Conservation (phyloP, 345 rosid species). For the Rhodomyrtus tomentosa region DNA sequence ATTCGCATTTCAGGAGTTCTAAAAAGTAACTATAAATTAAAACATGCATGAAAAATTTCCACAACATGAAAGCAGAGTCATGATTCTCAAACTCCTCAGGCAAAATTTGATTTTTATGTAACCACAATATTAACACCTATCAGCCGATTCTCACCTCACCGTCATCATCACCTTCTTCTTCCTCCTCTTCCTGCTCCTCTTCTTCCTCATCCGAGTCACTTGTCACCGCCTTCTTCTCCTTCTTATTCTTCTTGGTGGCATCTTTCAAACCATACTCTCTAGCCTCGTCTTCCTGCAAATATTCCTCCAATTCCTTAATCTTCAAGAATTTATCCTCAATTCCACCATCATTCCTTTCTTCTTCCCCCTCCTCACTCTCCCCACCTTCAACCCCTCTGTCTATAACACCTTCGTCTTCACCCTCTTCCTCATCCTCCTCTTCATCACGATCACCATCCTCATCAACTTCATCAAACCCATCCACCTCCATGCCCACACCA, state of each 20-base stretch:
- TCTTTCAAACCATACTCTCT: conserved; percentile 51
- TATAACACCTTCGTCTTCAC: conserved; percentile 3
- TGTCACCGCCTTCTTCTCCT: conserved; percentile 11
- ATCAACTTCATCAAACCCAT: conserved; percentile 18
- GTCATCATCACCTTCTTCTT: conserved; percentile 13
- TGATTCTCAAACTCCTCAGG: background rate
- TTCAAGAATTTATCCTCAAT: conserved; percentile 81
- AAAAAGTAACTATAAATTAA: background rate
- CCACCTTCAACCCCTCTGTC: conserved; percentile 7
- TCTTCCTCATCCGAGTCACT: conserved; percentile 20
- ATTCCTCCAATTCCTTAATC: conserved; percentile 62
- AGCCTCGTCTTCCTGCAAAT: conserved; percentile 68
- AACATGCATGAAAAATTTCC: background rate
- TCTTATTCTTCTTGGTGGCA: conserved; percentile 21
- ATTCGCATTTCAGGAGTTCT: background rate
- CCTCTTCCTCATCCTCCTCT: conserved; percentile 3
- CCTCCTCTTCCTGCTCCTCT: conserved; percentile 16
- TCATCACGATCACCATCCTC: conserved; percentile 8
- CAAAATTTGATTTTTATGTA: background rate
- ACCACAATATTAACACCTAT: background rate
- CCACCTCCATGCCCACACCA: conserved; percentile 19
- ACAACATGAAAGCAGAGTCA: background rate
- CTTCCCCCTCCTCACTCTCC: conserved; percentile 7
- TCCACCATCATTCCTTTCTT: conserved; percentile 16
- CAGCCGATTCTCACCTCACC: conserved; percentile 15